Evolutionary conservation across 306 rosid genomes (phyloP).

Genomic region (Vachellia pachyceras): DNA sequence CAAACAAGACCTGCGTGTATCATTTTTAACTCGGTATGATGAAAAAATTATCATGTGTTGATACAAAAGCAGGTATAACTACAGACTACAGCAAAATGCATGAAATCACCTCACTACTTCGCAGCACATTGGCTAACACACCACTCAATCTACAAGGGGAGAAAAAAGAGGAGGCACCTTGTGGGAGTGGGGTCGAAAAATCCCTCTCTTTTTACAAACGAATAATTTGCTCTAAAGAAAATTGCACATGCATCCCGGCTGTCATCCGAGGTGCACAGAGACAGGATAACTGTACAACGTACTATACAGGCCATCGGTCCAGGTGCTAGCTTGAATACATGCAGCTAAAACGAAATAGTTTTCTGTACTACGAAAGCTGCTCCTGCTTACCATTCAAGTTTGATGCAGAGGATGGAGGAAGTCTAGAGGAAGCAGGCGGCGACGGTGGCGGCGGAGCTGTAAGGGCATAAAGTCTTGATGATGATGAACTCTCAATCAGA

Average conservation of each 20-base stretch:
- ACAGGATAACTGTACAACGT: conserved; percentile 71
- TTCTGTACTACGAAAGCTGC: conserved; percentile 47
- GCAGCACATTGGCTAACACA: conserved; percentile 45
- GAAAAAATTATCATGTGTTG: background rate
- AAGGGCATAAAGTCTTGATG: conserved; percentile 85
- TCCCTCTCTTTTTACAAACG: conserved; percentile 51
- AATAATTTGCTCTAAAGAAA: conserved; percentile 38
- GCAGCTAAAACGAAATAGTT: conserved; percentile 34
- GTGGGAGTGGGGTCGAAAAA: background rate
- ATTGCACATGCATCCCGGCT: conserved; percentile 49
- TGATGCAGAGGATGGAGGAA: conserved; percentile 57
- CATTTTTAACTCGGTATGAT: background rate
- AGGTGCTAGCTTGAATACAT: conserved; percentile 36
- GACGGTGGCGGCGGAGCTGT: conserved; percentile 86
- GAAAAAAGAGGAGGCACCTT: conserved; percentile 7
- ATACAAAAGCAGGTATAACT: background rate
- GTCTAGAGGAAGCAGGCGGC: conserved; percentile 57
- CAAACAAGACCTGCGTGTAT: background rate
- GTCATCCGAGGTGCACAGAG: conserved; percentile 44
- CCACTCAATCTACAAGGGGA: conserved; percentile 55
- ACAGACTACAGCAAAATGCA: conserved; percentile 33
- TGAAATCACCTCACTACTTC: conserved; percentile 45
- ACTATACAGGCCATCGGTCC: conserved; percentile 64
- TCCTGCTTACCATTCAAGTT: conserved; percentile 64
- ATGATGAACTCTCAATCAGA: conserved; percentile 87